Percentiles rank a stretch among this genome's conserved stretches.
These are phyloP conservation scores for Cotoneaster glaucophyllus DNA, from an alignment of 306 rosid genomes.

Conservation along the genomic window DNA sequence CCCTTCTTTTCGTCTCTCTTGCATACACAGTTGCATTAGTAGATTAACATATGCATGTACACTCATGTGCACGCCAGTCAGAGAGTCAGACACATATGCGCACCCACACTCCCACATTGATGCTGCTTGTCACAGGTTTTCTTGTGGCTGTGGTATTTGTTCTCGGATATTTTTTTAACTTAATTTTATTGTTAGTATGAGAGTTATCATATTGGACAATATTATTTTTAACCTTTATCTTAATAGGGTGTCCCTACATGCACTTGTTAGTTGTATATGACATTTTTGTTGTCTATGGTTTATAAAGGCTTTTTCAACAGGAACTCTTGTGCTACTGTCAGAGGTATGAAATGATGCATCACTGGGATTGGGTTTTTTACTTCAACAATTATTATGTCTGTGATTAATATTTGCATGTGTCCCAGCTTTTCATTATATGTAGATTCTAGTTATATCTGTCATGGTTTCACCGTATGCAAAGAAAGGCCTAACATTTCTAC, in stretches of 20 bases:
- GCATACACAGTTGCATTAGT: neutral
- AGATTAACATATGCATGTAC: neutral
- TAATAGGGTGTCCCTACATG: neutral
- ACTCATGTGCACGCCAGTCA: neutral
- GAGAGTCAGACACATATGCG: neutral
- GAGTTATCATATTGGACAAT: neutral
- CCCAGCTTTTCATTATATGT: neutral
- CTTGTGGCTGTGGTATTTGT: neutral
- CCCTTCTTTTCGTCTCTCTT: neutral
- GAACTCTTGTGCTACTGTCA: constrained; percentile 12
- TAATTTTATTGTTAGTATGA: neutral
- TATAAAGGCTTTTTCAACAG: constrained; percentile 8
- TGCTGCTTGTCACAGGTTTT: neutral
- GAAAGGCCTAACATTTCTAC: neutral
- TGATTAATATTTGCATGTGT: neutral
- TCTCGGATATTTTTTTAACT: neutral
- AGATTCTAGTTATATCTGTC: neutral
- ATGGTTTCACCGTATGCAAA: neutral
- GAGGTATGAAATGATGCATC: constrained; percentile 18
- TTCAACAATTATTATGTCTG: neutral
- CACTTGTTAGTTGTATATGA: constrained; percentile 4
- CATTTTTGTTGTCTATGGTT: constrained; percentile 18
- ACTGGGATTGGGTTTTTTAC: neutral
- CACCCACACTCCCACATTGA: neutral
- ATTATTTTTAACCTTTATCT: neutral